Evolutionary conservation across 108 stramenopile genomes (phyloP).

Genomic region (Nitzschia sp.): DNA sequence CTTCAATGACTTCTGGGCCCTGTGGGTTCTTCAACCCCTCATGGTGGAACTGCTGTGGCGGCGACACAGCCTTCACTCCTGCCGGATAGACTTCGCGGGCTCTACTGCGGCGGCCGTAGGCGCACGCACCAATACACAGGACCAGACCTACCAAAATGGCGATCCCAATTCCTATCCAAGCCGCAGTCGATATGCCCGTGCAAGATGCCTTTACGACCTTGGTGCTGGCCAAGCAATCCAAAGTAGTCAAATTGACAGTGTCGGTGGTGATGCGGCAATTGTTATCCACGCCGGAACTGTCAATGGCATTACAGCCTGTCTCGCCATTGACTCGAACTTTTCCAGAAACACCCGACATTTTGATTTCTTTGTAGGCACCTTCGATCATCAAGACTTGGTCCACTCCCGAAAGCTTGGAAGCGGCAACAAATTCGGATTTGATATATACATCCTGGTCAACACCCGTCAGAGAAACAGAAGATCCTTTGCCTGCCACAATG

Average conservation of each 20-base stretch:
- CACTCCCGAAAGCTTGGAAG: neutral
- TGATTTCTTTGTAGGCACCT: neutral
- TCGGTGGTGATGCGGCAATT: neutral
- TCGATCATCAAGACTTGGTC: neutral
- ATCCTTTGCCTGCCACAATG: neutral
- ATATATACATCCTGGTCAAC: neutral
- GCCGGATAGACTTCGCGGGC: no score
- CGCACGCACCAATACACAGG: no score
- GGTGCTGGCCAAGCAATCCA: neutral
- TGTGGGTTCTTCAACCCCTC: no score
- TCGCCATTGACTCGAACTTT: neutral
- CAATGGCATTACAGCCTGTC: neutral
- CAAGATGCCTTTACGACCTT: neutral
- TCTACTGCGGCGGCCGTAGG: no score
- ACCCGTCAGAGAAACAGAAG: neutral
- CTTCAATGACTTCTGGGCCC: no score
- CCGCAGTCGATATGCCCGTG: no score
- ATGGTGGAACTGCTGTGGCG: no score
- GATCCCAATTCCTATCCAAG: no score
- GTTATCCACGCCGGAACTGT: neutral
- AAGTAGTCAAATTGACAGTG: neutral
- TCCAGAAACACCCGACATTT: neutral
- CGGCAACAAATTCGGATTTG: neutral
- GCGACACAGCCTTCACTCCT: no score
- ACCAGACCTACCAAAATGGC: no score